Evolutionary conservation across 495 filamentous ascomycete species (phyloP), one percentile per base, ranked within the genome.

Genomic region (Xylaria sp.): DNA sequence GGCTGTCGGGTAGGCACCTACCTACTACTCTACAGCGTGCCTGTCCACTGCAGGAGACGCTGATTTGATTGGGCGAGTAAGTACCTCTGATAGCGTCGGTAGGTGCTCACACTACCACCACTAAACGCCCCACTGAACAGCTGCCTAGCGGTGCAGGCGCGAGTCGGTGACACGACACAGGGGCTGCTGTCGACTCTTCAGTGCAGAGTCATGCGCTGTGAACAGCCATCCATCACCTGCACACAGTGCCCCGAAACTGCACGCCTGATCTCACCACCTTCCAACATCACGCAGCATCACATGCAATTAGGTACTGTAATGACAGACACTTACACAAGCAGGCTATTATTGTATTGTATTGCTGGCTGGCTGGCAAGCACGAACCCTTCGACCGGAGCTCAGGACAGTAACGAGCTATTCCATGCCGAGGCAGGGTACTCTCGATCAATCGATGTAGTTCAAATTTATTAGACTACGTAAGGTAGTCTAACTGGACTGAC

Each of bases 121-220:
- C 17, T 59, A n/a, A 37, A 37, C 6, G 57, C 26, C 15, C 53
- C 53, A 58, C 53, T 17, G 53, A 35, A 19, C 46, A 50, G 15
- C 53, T 33, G n/a, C n/a, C n/a, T n/a, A 11, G n/a, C 12, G n/a
- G 46, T 50, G 46, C n/a, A 14, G 48, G 48, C n/a, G n/a, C n/a
- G 35, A 37, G 35, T 37, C n/a, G n/a, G 24, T 53, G 50, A 29
- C 50, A 29, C 46, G 46, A 50, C 46, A 50, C 40, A 11, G n/a
- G 43, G 3, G 46, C 46, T 50, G 53, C 53, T 58, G 29, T 35
- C 37, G 31, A 37, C 57, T 59, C 31, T 59, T 37, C 6, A 29
- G 52, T 55, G 29, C 26, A 29, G 44, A 66, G 63, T 66, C 63
- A 66, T 66, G 63, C 33, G 63, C 44, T 50, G 11, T 21, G 46